Evolutionary conservation across 352 stramenopile species (phyloP).

Genomic region (Phytophthora fragariaefolia): DNA sequence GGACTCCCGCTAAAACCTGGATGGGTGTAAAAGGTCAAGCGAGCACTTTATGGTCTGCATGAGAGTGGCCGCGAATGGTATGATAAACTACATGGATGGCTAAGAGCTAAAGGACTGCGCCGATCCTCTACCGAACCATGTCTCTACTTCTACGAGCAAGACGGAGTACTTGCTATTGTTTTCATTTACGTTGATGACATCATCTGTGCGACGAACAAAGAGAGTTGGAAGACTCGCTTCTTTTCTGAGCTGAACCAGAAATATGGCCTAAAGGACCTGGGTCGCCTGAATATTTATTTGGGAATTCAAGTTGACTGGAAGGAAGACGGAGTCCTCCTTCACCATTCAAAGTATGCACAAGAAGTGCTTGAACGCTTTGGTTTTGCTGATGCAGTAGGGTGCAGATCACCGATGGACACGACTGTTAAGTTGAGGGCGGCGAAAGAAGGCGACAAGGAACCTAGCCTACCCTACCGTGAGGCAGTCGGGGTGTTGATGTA

Average conservation of each 20-base stretch:
- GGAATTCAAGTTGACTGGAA: neutral
- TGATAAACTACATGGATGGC: constrained; percentile 1
- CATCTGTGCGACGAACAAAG: neutral
- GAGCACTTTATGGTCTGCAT: constrained; percentile 6
- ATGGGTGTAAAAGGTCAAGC: constrained; percentile 13
- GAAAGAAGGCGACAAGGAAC: neutral
- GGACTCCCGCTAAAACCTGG: constrained; percentile 10
- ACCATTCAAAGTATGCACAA: neutral
- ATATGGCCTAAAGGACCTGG: neutral
- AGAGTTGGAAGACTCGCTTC: neutral
- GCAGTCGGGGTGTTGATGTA: neutral
- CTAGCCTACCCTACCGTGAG: neutral
- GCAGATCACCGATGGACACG: neutral
- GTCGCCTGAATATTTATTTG: neutral
- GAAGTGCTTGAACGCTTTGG: neutral
- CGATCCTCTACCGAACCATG: neutral
- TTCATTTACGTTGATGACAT: neutral
- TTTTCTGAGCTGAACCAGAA: neutral
- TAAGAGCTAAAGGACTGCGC: neutral
- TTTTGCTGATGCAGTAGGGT: neutral
- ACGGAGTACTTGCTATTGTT: neutral
- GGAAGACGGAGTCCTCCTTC: neutral
- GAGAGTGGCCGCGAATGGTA: constrained; percentile 12
- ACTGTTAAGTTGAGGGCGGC: neutral
- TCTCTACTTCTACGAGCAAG: neutral